Base-by-base conservation (phyloP, 2,329 filamentous ascomycete genomes). In the Fusarium mexicanum region DNA sequence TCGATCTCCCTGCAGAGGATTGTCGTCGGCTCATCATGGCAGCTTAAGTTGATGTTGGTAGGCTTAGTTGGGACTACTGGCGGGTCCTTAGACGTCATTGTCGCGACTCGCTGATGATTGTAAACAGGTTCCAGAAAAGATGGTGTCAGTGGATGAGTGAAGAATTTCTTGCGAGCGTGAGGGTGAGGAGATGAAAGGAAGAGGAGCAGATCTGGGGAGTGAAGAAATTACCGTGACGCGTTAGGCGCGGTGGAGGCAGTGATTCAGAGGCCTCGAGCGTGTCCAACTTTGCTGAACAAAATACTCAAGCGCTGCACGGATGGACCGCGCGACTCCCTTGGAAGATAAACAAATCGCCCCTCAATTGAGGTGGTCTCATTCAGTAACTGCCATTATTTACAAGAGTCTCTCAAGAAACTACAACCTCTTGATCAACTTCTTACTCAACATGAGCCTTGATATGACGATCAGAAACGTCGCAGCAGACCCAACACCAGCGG, bases 341-440 rank as follows among this genome's bases (percentile, higher is more conserved):
- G 5, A 16, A 22, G 6, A 53, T 6, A 26, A 26, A 3, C 1
- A 1, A 8, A 6, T 17, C 4, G 10, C 4, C 5, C 3, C 5
- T n/a, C 4, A 24, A 24, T 20, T 24, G 4, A 35, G 5, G 13
- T 4, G 17, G 8, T 11, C n/a, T 16, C 4, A 20, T 16, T 20
- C 2, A 26, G 17, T 14, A 20, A 24, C 11, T 14, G 16, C 18
- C 16, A 18, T n/a, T 24, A 7, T 13, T 7, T 18, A 18, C 3
- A 13, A 9, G 2, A 17, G 1, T 2, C 8, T 24, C 18, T 6
- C 0, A n/a, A 1, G 0, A 24, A 37, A 37, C 11, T 43, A 68
- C 11, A 68, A 2, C 13, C 31, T 22, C 11, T 68, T 69, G 3
- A 55, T n/a, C 5, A 69, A 26, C 13, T 24, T 54, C 7, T 18